These are phyloP conservation scores for Clavispora vitiphila DNA, from an alignment of 805 yeast species.

Conservation along the genomic window DNA sequence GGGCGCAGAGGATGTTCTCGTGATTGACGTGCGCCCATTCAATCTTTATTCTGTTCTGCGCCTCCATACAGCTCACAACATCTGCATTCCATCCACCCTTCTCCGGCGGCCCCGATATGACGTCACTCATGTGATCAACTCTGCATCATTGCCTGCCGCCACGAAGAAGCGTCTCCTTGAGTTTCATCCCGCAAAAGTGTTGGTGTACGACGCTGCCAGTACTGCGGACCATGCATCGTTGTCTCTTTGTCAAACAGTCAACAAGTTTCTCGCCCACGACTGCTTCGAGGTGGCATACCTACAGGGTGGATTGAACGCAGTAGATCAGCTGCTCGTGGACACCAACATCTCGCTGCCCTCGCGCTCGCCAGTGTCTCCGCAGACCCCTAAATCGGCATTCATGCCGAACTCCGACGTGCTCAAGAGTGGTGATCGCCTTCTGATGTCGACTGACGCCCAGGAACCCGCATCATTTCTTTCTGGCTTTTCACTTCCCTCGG, in stretches of 20 bases:
- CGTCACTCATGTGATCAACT: conserved; percentile 27
- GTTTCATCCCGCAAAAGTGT: conserved; percentile 15
- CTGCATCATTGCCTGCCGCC: conserved; percentile 22
- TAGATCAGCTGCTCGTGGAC: conserved; percentile 8
- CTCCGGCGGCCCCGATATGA: conserved; percentile 34
- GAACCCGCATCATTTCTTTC: conserved; percentile 18
- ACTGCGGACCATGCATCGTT: conserved; percentile 16
- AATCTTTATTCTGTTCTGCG: conserved; percentile 29
- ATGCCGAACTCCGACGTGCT: conserved; percentile 4
- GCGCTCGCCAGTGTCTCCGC: conserved; percentile 9
- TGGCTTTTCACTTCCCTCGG: conserved; percentile 40
- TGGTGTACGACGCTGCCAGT: conserved; percentile 33
- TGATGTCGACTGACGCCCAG: neutral
- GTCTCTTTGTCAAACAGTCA: conserved; percentile 30
- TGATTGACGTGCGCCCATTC: conserved; percentile 38
- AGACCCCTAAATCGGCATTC: conserved; percentile 6
- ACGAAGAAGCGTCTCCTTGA: conserved; percentile 16
- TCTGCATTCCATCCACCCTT: conserved; percentile 42
- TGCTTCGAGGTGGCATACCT: conserved; percentile 19
- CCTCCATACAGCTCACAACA: conserved; percentile 28
- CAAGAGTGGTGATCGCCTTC: neutral
- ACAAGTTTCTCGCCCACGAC: conserved; percentile 22
- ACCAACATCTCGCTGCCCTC: conserved; percentile 6
- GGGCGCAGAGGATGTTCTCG: conserved; percentile 5
- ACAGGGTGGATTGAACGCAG: conserved; percentile 24